Conservation (phyloP, 2,329 filamentous ascomycete genomes). For the Ophiostoma novo-ulmi region DNA sequence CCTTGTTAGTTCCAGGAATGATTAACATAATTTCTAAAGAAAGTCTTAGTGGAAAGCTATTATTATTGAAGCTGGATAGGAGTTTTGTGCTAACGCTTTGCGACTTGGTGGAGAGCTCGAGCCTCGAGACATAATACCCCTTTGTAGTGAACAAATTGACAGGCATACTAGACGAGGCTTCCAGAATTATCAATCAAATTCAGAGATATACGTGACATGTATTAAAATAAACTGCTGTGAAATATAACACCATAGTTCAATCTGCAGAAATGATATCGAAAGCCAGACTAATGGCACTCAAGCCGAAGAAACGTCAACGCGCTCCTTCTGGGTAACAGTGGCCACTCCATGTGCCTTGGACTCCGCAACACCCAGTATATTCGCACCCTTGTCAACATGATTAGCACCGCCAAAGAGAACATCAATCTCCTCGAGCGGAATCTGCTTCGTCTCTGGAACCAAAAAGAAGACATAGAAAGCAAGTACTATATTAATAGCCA, state of each 20-base stretch:
- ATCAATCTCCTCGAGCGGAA: conserved; percentile 53
- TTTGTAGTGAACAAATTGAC: background rate
- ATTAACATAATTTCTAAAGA: background rate
- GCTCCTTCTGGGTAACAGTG: conserved; percentile 24
- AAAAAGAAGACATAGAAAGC: conserved; percentile 44
- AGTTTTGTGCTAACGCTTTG: background rate
- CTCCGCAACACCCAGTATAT: conserved; percentile 37
- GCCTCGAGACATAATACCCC: background rate
- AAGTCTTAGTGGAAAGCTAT: background rate
- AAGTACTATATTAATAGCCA: conserved; percentile 42
- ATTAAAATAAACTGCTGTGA: background rate
- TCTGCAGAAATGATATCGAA: background rate
- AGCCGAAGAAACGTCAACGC: conserved; percentile 1
- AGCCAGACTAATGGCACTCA: background rate
- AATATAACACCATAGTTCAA: background rate
- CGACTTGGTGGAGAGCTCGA: background rate
- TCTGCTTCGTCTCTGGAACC: conserved; percentile 44
- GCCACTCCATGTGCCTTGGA: conserved; percentile 22
- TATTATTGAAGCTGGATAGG: background rate
- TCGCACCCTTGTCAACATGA: conserved; percentile 50
- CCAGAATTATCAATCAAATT: no score
- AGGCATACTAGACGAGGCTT: background rate
- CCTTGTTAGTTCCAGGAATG: background rate
- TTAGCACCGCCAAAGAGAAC: conserved; percentile 52
- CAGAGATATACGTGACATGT: no score